Evolutionary conservation across 352 stramenopile genomes (phyloP).

Genomic region (Globisporangium uncinulatum): DNA sequence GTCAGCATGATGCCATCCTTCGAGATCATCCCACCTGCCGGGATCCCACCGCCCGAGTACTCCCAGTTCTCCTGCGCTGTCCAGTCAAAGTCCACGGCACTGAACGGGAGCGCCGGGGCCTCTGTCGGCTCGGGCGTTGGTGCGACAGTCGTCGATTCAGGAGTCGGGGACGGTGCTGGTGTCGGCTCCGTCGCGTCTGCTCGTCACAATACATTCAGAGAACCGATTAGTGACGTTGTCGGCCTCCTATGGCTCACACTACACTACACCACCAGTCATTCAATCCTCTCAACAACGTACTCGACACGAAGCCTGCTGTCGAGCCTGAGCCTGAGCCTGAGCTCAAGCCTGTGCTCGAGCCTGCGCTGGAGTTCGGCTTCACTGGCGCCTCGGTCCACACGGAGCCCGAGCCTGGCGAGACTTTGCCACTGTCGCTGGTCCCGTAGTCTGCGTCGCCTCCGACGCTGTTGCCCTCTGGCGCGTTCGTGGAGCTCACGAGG

Average conservation of each 20-base stretch:
- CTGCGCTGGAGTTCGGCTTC: not conserved
- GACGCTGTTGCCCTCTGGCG: conserved; percentile 9
- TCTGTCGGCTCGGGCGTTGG: conserved; percentile 20
- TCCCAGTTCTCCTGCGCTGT: conserved; percentile 55
- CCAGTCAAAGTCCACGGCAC: conserved; percentile 61
- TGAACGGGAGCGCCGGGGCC: conserved; percentile 34
- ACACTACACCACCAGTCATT: too few relatives aligned
- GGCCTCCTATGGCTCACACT: conserved; percentile 1
- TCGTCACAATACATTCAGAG: too few relatives aligned
- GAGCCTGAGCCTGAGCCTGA: too few relatives aligned
- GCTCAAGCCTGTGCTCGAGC: conserved; percentile 16
- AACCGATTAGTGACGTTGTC: conserved; percentile 4
- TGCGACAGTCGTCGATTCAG: conserved; percentile 10
- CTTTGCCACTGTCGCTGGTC: conserved; percentile 19
- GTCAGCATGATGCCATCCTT: conserved; percentile 50
- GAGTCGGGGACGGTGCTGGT: conserved; percentile 11
- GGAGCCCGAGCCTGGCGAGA: not conserved
- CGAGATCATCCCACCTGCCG: conserved; percentile 40
- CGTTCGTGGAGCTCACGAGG: conserved; percentile 11
- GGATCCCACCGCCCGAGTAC: conserved; percentile 33
- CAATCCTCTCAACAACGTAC: too few relatives aligned
- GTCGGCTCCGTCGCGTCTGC: conserved; percentile 9
- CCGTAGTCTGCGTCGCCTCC: conserved; percentile 14
- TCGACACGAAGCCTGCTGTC: too few relatives aligned
- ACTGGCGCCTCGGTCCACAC: too few relatives aligned